These are phyloP conservation scores for Talaromyces sp. DNA, from an alignment of 2,329 filamentous ascomycete genomes.

Conservation along the genomic window DNA sequence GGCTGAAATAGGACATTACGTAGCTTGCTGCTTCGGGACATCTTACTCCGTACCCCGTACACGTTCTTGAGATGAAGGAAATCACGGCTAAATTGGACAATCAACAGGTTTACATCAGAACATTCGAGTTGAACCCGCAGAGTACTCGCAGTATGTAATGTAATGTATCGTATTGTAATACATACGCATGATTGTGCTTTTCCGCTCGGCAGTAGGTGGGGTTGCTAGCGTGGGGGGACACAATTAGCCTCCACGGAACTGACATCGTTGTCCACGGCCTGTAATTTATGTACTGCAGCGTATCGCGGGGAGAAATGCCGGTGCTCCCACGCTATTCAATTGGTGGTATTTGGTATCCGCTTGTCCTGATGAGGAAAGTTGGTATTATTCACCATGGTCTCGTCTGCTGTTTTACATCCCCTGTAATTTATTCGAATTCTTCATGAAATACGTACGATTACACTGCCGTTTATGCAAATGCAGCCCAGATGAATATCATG, in stretches of 20 bases:
- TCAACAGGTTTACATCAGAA: not conserved
- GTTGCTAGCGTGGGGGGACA: conserved; percentile 6
- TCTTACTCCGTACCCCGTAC: not conserved
- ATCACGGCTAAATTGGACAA: not conserved
- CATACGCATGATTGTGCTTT: not conserved
- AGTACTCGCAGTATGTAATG: not conserved
- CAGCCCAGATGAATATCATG: not conserved
- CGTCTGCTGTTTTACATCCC: not conserved
- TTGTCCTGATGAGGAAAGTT: not conserved
- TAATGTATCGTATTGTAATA: not conserved
- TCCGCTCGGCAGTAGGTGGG: not conserved
- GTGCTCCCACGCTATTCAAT: not conserved
- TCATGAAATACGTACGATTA: not conserved
- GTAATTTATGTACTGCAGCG: not conserved
- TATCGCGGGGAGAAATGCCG: conserved; percentile 5
- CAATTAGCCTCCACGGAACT: not conserved
- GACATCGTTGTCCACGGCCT: not conserved
- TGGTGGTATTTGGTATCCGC: not conserved
- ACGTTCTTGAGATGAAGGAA: not conserved
- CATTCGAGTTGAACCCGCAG: not conserved
- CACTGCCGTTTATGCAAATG: not conserved
- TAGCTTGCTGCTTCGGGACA: not conserved
- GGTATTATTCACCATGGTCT: not conserved
- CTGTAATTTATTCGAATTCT: not conserved
- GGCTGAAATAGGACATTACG: not conserved